phyloP scores from a whole-genome alignment of 176 grass and related monocot species.

The Lolium perenne region DNA sequence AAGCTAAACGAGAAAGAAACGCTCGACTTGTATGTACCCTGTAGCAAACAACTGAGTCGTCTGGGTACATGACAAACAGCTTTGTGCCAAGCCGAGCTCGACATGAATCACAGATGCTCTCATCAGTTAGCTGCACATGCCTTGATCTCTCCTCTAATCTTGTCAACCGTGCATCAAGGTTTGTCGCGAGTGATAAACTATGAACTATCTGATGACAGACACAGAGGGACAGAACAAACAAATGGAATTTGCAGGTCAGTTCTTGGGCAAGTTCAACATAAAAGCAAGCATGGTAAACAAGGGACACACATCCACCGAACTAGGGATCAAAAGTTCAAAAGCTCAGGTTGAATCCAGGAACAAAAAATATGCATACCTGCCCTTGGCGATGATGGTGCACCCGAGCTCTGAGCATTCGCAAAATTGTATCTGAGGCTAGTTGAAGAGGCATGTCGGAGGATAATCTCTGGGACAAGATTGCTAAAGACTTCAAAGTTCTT shows the following conservation, averaged over 20 bases:
- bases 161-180: slow-evolving; percentile 77
- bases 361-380: slow-evolving; percentile 55
- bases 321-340: neutral
- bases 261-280: neutral
- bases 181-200: slow-evolving; percentile 78
- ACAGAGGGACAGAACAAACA: slow-evolving; percentile 15
- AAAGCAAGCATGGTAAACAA: slow-evolving; percentile 18
- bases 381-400: slow-evolving; percentile 95
- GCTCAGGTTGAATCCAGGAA: neutral
- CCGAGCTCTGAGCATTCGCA: slow-evolving; percentile 90
- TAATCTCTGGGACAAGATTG: slow-evolving; percentile 69
- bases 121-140: slow-evolving; percentile 91
- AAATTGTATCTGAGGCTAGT: slow-evolving; percentile 87
- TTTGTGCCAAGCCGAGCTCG: slow-evolving; percentile 87
- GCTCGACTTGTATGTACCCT: slow-evolving; percentile 52
- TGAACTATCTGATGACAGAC: slow-evolving; percentile 71
- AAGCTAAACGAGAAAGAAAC: neutral
- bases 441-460: slow-evolving; percentile 96
- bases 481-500: slow-evolving; percentile 24
- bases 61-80: slow-evolving; percentile 96
- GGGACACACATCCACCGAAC: neutral
- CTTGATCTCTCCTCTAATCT: slow-evolving; percentile 97
- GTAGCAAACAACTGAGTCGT: slow-evolving; percentile 95
- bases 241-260: slow-evolving; percentile 2
- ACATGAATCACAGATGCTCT: slow-evolving; percentile 90